Conservation (phyloP, 768 basidiomycete genomes). For the Pulveroboletus sp. region DNA sequence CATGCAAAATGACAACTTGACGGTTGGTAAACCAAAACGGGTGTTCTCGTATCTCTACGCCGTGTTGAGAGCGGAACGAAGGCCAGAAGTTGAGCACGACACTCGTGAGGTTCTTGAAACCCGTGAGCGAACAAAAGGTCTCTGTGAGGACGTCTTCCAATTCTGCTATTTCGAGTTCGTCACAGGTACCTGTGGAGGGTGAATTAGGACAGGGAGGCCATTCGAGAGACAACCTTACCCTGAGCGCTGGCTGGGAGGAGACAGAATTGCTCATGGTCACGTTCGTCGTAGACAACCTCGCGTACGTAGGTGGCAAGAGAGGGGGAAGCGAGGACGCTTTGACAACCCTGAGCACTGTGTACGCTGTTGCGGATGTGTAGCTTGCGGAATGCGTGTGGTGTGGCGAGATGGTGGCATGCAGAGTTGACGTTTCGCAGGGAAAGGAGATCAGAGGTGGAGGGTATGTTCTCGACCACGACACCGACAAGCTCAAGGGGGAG, state of each 20-base stretch:
- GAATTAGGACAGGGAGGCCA: too few relatives aligned
- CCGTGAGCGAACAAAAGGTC: constrained; percentile 18
- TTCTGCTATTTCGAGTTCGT: constrained; percentile 29
- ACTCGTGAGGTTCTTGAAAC: constrained; percentile 18
- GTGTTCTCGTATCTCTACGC: constrained; percentile 21
- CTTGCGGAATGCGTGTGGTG: constrained; percentile 21
- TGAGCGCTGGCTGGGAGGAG: constrained; percentile 14
- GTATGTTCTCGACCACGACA: constrained; percentile 20
- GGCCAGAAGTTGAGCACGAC: constrained; percentile 30
- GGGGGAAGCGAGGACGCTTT: constrained; percentile 20
- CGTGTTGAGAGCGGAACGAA: constrained; percentile 23
- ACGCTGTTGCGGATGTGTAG: constrained; percentile 24
- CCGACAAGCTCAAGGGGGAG: constrained; percentile 28
- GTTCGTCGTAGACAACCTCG: constrained; percentile 28
- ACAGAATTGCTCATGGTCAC: constrained; percentile 22
- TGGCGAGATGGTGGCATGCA: constrained; percentile 22
- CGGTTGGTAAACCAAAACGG: constrained; percentile 32
- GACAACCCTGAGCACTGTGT: constrained; percentile 23
- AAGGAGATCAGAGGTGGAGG: constrained; percentile 25
- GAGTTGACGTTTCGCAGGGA: constrained; percentile 26
- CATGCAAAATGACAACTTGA: constrained; percentile 22
- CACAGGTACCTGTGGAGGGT: constrained; percentile 14
- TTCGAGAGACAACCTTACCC: constrained; percentile 1
- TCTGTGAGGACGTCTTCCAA: constrained; percentile 29
- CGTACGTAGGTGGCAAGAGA: constrained; percentile 22